Percentiles rank a stretch among this genome's conserved stretches.
phyloP scores from a whole-genome alignment of 2,329 filamentous ascomycete species.

The Aspergillus awamori region DNA sequence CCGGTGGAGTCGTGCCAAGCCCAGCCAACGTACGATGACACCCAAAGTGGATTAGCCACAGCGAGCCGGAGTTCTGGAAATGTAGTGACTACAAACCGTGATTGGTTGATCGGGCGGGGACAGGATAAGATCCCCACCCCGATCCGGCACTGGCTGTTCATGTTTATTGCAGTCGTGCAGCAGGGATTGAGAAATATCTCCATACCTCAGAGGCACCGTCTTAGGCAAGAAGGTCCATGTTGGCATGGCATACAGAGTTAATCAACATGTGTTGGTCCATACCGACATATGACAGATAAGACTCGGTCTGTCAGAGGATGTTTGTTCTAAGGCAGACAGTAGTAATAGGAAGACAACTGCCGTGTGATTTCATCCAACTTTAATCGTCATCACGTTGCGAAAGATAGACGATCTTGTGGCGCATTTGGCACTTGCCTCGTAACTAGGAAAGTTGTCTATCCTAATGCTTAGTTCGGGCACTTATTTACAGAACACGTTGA shows the following conservation, averaged over 20 bases:
- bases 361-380: background rate
- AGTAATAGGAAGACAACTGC: background rate
- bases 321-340: background rate
- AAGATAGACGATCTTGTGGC: background rate
- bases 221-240: background rate
- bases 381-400: background rate
- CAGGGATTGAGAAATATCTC: background rate
- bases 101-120: background rate
- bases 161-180: slow-evolving; percentile 3
- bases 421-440: background rate
- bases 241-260: background rate
- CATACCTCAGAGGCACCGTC: background rate
- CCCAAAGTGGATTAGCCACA: background rate
- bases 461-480: background rate
- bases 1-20: background rate
- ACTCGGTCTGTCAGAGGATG: background rate
- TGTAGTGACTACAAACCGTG: background rate
- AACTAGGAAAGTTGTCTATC: background rate
- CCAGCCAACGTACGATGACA: background rate
- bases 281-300: background rate
- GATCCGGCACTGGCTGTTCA: slow-evolving; percentile 2
- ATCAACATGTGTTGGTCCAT: background rate
- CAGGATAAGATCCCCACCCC: background rate
- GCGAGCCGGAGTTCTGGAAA: background rate
- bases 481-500: background rate